Base-by-base conservation (phyloP, 2,329 filamentous ascomycete species). In the Xylaria arbuscula region DNA sequence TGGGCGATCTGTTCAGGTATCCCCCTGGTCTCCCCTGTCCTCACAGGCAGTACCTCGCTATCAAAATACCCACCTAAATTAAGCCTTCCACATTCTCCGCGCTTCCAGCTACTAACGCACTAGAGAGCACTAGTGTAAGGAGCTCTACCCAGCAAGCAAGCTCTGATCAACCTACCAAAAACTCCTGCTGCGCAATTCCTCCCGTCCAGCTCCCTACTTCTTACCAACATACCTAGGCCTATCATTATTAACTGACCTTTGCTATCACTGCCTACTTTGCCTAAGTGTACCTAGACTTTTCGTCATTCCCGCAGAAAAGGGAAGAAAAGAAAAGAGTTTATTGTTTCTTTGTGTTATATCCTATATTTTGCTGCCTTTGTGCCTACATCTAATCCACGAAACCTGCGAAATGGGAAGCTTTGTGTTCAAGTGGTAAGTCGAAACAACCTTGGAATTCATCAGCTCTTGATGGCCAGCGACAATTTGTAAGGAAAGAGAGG, bases 361-460 rank as follows among this genome's bases (percentile, higher is more conserved):
- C 36, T 59, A 53, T 64, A 63, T 36, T 28, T n/a, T 13, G 36
- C 22, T 45, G 54, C 15, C 51, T 28, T 54, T 48, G 56, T 61
- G 56, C 42, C 34, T 48, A 57, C 57, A 60, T 42, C 34, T 34
- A 24, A 15, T 45, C 45, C 50, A 15, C 45, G 42, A 64, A 58
- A 32, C 38, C 45, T 64, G 51, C 38, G 55, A 82, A 77, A 90
- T 91, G 88, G 89, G 88, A 76, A 90, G 83, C 82, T 91, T 88
- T 78, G 88, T 88, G 59, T 92, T 92, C 83, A 89, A 86, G 80
- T 92, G 90, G 90, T 92, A 82, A 82, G 89, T 85, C 56, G 28
- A 55, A 38, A 38, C n/a, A 55, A 19, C 34, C n/a, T n/a, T n/a
- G n/a, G n/a, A n/a, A n/a, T n/a, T 17, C 67, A 19, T 63, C 17